Evolutionary conservation across 2,329 filamentous ascomycete genomes (phyloP).

Genomic region (Pyricularia sp.): DNA sequence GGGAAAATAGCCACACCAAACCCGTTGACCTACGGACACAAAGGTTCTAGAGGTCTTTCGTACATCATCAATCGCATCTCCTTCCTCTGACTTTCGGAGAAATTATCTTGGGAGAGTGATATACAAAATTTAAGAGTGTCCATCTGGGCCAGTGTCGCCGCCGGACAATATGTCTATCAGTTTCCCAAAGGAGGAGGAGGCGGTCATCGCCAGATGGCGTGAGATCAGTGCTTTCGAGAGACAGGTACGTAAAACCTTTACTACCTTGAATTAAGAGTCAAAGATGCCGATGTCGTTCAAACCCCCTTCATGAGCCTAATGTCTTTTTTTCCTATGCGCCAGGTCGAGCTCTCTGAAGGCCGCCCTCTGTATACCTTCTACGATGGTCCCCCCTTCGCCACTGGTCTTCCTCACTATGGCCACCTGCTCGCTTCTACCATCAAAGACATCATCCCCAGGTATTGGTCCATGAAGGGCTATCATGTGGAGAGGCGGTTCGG

Average conservation of each 20-base stretch:
- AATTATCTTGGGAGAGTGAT: background rate
- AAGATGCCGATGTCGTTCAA: background rate
- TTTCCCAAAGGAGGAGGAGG: constrained; percentile 88
- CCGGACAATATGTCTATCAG: constrained; percentile 65
- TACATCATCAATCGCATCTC: background rate
- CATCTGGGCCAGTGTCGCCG: background rate
- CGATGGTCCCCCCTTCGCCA: constrained; percentile 75
- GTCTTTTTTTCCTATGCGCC: constrained; percentile 8
- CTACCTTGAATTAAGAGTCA: background rate
- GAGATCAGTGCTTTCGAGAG: constrained; percentile 86
- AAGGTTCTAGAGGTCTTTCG: background rate
- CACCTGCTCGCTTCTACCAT: constrained; percentile 87
- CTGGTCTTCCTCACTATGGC: constrained; percentile 41
- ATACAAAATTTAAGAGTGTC: background rate
- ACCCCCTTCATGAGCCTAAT: background rate
- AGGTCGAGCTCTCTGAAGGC: constrained; percentile 72
- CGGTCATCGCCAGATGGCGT: constrained; percentile 75
- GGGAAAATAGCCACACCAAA: background rate
- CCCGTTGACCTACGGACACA: background rate
- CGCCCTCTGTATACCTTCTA: constrained; percentile 89
- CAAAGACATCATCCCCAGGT: constrained; percentile 93
- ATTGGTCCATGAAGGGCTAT: constrained; percentile 95
- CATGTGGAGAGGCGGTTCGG: constrained; percentile 89
- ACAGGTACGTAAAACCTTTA: constrained; percentile 44
- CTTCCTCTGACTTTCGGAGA: background rate